A percentile compares a stretch with the other conserved stretches of the same genome.
These are phyloP conservation scores for Exsudoporus frostii DNA, from an alignment of 768 basidiomycete genomes.

Conservation along the genomic window DNA sequence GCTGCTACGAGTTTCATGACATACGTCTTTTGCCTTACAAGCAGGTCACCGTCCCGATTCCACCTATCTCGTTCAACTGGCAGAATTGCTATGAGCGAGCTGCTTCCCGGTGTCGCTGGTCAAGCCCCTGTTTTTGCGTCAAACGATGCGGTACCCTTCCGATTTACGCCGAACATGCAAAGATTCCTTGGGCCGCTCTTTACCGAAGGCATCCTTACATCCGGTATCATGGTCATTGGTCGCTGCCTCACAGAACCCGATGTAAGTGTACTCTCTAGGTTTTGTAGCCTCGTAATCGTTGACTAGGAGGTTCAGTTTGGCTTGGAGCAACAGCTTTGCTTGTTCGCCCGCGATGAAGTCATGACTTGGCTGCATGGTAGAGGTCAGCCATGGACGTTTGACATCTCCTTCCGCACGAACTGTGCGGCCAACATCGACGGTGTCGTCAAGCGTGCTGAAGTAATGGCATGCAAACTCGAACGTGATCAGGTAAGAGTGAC, in stretches of 20 bases:
- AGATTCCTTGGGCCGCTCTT: constrained; percentile 85
- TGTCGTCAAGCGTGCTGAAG: constrained; percentile 76
- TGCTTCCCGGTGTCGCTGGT: constrained; percentile 64
- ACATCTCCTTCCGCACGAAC: constrained; percentile 56
- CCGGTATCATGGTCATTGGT: constrained; percentile 88
- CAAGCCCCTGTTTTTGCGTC: constrained; percentile 66
- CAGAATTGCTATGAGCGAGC: constrained; percentile 87
- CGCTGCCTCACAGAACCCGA: constrained; percentile 90
- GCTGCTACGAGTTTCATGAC: constrained; percentile 92
- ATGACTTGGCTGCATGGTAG: constrained; percentile 66
- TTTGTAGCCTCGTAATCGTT: not conserved
- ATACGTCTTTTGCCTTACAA: constrained; percentile 78
- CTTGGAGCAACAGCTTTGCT: constrained; percentile 84
- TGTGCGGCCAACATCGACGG: constrained; percentile 60
- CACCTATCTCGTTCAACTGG: constrained; percentile 89
- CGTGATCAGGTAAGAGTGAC: constrained; percentile 63
- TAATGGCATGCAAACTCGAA: constrained; percentile 83
- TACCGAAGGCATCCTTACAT: constrained; percentile 84
- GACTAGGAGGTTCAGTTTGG: constrained; percentile 58
- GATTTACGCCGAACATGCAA: constrained; percentile 96
- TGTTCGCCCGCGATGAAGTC: constrained; percentile 94
- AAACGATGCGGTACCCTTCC: constrained; percentile 91
- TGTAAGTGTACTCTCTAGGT: constrained; percentile 40
- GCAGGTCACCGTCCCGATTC: constrained; percentile 81
- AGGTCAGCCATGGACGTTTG: constrained; percentile 54